These are phyloP conservation scores for Tylopilus sp. DNA, from an alignment of 1,284 basidiomycete genomes.

Conservation along the genomic window DNA sequence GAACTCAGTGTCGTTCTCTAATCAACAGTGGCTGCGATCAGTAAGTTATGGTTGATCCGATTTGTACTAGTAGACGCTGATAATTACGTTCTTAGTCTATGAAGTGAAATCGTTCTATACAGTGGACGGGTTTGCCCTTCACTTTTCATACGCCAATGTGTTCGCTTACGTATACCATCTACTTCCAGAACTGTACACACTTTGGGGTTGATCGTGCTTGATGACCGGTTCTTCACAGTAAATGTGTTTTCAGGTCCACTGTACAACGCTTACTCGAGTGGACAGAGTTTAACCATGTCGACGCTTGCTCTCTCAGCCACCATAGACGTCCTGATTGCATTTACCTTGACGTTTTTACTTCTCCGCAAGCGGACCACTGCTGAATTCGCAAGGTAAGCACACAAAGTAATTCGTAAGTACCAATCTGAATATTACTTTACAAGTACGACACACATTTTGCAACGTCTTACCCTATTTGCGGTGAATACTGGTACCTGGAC, in stretches of 20 bases:
- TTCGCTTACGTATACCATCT: not conserved
- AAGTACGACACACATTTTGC: conserved; percentile 8
- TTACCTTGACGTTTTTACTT: conserved; percentile 10
- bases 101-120: not conserved
- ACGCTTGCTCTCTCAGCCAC: not conserved
- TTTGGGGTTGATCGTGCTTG: not conserved
- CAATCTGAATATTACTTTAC: not conserved
- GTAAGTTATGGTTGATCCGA: conserved; percentile 1
- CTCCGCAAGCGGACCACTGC: not conserved
- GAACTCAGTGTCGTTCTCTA: not conserved
- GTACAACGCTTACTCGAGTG: not conserved
- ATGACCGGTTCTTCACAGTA: not conserved
- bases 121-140: conserved; percentile 8
- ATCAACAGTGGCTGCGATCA: not conserved
- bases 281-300: not conserved
- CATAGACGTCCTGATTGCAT: conserved; percentile 12
- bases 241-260: not conserved
- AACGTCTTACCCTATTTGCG: conserved; percentile 13
- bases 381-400: not conserved
- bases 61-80: not conserved
- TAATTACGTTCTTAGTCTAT: conserved; percentile 2
- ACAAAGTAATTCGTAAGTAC: not conserved
- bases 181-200: not conserved
- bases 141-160: not conserved
- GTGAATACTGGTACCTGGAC: conserved; percentile 20